Percentiles rank a stretch among this genome's conserved stretches.
Evolutionary conservation across 805 yeast genomes (phyloP).

Genomic region (Scheffersomyces ergatensis): DNA sequence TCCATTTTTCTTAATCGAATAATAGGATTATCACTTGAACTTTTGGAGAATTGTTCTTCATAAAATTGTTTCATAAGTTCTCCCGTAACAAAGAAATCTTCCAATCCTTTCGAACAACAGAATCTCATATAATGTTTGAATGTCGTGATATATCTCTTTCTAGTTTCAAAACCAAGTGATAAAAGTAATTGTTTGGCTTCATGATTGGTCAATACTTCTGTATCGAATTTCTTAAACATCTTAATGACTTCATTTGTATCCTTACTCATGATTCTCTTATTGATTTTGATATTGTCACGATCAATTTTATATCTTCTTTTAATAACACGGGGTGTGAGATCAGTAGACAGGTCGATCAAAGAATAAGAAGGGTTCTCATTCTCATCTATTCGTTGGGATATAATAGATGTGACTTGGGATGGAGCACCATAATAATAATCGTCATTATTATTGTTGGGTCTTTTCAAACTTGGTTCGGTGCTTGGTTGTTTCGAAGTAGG

Average conservation of each 20-base stretch:
- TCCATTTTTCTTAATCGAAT: constrained; percentile 14
- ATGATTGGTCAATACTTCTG: constrained; percentile 11
- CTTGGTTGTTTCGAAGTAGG: neutral
- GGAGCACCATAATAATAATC: neutral
- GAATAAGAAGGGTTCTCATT: constrained; percentile 1
- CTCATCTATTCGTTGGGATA: constrained; percentile 12
- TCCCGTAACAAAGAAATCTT: constrained; percentile 11
- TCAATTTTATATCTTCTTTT: constrained; percentile 10
- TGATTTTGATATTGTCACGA: constrained; percentile 12
- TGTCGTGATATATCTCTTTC: constrained; percentile 13
- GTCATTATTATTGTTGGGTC: too few species aligned
- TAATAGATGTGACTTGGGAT: constrained; percentile 8
- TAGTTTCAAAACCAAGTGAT: constrained; percentile 12
- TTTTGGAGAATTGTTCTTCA: constrained; percentile 10
- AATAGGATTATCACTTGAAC: constrained; percentile 10
- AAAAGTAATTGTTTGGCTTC: constrained; percentile 11
- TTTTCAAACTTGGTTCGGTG: too few species aligned
- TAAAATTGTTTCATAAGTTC: constrained; percentile 13
- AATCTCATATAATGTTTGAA: constrained; percentile 13
- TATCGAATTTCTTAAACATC: constrained; percentile 14
- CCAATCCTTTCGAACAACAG: constrained; percentile 10
- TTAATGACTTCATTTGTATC: constrained; percentile 12
- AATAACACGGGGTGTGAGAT: neutral
- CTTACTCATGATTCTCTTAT: constrained; percentile 12
- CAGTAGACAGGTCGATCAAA: neutral